A percentile compares a stretch with the other conserved stretches of the same genome.
These are phyloP conservation scores for Fusarium redolens DNA, from an alignment of 2,329 filamentous ascomycete species.

Conservation along the genomic window DNA sequence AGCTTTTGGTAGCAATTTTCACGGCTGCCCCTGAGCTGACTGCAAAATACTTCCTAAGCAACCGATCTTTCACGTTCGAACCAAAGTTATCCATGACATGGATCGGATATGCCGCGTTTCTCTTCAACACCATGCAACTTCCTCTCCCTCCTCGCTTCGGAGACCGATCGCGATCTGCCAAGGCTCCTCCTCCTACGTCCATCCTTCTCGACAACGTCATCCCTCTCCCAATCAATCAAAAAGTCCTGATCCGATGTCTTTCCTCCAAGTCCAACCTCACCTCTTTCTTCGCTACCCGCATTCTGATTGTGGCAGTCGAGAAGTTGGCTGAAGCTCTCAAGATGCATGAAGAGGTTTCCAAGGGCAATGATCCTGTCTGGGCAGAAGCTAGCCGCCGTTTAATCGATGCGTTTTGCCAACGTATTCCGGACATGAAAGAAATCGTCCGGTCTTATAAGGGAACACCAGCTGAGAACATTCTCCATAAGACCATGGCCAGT, in stretches of 20 bases:
- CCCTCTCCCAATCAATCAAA: slow-evolving; percentile 83
- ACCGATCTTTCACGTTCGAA: slow-evolving; percentile 85
- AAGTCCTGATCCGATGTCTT: slow-evolving; percentile 81
- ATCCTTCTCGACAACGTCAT: slow-evolving; percentile 88
- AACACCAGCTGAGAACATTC: slow-evolving; percentile 73
- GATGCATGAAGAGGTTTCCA: slow-evolving; percentile 65
- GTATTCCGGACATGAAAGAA: slow-evolving; percentile 85
- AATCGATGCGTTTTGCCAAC: slow-evolving; percentile 78
- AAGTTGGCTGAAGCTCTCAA: slow-evolving; percentile 77
- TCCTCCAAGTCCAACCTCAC: slow-evolving; percentile 82
- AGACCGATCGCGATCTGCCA: slow-evolving; percentile 67
- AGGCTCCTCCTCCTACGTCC: slow-evolving; percentile 80
- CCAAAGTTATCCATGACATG: slow-evolving; percentile 93
- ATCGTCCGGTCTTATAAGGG: slow-evolving; percentile 79
- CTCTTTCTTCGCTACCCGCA: slow-evolving; percentile 83
- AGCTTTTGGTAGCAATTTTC: slow-evolving; percentile 85
- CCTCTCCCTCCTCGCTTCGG: slow-evolving; percentile 80
- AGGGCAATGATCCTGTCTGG: slow-evolving; percentile 66
- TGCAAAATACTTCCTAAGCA: slow-evolving; percentile 86
- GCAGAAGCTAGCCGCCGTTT: slow-evolving; percentile 74
- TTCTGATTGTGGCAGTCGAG: slow-evolving; percentile 81
- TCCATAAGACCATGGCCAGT: slow-evolving; percentile 83
- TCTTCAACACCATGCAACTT: slow-evolving; percentile 83
- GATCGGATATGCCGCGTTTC: slow-evolving; percentile 91
- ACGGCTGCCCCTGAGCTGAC: slow-evolving; percentile 84